A percentile compares a stretch with the other conserved stretches of the same genome.
phyloP scores from a whole-genome alignment of 306 rosid genomes.

The Cicer judaicum region DNA sequence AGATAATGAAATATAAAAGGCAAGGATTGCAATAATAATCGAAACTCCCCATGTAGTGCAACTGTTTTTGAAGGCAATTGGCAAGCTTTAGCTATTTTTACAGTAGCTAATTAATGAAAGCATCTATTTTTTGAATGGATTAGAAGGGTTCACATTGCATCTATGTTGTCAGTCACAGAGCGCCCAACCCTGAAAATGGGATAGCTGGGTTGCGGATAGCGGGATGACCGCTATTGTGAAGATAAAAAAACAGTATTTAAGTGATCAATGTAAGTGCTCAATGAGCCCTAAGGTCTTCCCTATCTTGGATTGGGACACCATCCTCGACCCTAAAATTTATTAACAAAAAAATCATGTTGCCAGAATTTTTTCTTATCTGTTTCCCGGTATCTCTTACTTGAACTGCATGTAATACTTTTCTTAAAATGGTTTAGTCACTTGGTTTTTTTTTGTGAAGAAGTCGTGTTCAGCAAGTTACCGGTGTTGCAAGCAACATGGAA shows the following conservation, averaged over 20 bases:
- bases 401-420: conserved; percentile 25
- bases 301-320: too few species aligned
- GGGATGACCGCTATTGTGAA: too few species aligned
- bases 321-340: too few species aligned
- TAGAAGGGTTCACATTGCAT: neutral
- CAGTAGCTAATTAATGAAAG: neutral
- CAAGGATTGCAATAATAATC: conserved; percentile 1
- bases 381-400: conserved; percentile 14
- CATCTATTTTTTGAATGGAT: conserved; percentile 9
- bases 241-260: too few species aligned
- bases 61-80: conserved; percentile 8
- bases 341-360: too few species aligned
- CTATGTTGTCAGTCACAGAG: too few species aligned
- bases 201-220: too few species aligned
- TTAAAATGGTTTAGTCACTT: conserved; percentile 49
- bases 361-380: neutral
- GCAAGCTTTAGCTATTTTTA: conserved; percentile 13
- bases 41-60: neutral
- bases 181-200: too few species aligned
- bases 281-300: too few species aligned
- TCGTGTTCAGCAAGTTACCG: conserved; percentile 86
- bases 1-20: conserved; percentile 19
- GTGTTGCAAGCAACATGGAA: conserved; percentile 70
- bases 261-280: too few species aligned
- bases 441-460: conserved; percentile 63